Percentiles rank a stretch among this genome's conserved stretches.
phyloP scores from a whole-genome alignment of 208 protist genomes.

The Acanthamoeba sp. region DNA sequence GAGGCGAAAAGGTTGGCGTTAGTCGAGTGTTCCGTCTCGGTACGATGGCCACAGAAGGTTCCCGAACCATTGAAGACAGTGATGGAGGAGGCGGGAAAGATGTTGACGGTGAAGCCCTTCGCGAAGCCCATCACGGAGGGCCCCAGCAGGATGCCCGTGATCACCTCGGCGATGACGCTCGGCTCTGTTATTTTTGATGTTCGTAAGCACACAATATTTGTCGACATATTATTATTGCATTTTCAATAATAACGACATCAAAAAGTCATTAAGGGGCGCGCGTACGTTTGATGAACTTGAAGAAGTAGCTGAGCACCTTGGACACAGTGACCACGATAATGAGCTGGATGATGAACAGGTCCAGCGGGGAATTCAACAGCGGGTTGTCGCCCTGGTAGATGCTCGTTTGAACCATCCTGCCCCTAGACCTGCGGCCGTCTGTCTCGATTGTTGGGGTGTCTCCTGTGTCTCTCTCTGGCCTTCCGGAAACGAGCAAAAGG shows the following conservation, averaged over 20 bases:
- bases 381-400: constrained; percentile 31
- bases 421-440: too few species aligned
- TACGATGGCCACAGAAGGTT: neutral
- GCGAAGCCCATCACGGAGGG: constrained; percentile 77
- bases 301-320: constrained; percentile 42
- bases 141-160: constrained; percentile 82
- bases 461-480: too few species aligned
- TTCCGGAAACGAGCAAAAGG: too few species aligned
- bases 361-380: neutral
- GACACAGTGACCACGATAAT: constrained; percentile 44
- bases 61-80: constrained; percentile 53
- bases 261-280: too few species aligned
- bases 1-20: too few species aligned
- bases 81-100: neutral
- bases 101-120: neutral
- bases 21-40: too few species aligned
- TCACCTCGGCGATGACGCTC: constrained; percentile 80
- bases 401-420: neutral
- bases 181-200: constrained; percentile 69
- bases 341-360: constrained; percentile 73
- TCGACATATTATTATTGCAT: too few species aligned
- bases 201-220: neutral
- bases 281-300: constrained; percentile 72
- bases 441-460: neutral
- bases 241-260: too few species aligned